phyloP scores from a whole-genome alignment of 305 asterid species.

The Fraxinus nigra region DNA sequence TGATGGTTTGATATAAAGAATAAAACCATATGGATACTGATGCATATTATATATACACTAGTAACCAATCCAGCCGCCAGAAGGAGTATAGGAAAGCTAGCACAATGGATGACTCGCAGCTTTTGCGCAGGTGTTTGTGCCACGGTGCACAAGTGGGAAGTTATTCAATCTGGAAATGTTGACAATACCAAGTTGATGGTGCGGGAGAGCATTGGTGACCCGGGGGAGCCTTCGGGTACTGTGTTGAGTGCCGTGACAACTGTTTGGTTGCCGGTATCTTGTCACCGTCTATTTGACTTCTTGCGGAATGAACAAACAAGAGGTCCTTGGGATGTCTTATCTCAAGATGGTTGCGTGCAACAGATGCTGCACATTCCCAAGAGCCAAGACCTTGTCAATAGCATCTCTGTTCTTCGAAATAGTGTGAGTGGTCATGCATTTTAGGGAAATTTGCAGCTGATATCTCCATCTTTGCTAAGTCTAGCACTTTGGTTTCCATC shows the following conservation, averaged over 20 bases:
- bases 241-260: slow-evolving; percentile 69
- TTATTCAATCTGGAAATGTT: slow-evolving; percentile 38
- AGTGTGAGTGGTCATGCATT: slow-evolving; percentile 41
- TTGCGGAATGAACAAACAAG: slow-evolving; percentile 56
- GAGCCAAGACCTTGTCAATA: slow-evolving; percentile 60
- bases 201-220: slow-evolving; percentile 53
- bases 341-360: slow-evolving; percentile 56
- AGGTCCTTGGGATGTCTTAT: slow-evolving; percentile 73
- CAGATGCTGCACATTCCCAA: slow-evolving; percentile 54
- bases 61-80: slow-evolving; percentile 50
- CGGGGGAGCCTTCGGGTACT: slow-evolving; percentile 71
- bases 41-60: slow-evolving; percentile 19
- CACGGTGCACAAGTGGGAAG: slow-evolving; percentile 66
- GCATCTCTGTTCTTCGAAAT: slow-evolving; percentile 50
- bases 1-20: background rate
- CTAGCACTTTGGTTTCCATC: background rate
- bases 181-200: slow-evolving; percentile 55
- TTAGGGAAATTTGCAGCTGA: background rate
- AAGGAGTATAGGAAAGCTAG: slow-evolving; percentile 60
- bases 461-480: background rate
- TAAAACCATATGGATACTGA: background rate
- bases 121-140: slow-evolving; percentile 64
- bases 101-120: slow-evolving; percentile 69
- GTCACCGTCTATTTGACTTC: slow-evolving; percentile 50
- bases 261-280: slow-evolving; percentile 65